Evolutionary conservation across 2,329 filamentous ascomycete species (phyloP).

Genomic region (Fusarium devonianum): DNA sequence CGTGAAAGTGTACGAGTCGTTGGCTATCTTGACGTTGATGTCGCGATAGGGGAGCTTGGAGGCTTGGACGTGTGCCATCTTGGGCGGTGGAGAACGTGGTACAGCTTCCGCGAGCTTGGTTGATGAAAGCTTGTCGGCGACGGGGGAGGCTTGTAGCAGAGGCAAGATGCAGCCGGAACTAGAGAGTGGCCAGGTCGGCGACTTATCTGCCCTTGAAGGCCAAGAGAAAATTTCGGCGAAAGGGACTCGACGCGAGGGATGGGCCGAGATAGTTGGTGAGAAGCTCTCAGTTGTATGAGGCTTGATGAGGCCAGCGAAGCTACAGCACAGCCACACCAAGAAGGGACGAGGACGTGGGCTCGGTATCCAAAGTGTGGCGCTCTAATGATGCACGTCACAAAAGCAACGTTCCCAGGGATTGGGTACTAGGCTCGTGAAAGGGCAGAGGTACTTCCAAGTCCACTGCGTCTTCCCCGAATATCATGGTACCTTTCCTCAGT

Average conservation of each 20-base stretch:
- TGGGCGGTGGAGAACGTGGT: constrained; percentile 17
- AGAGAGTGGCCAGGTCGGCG: constrained; percentile 28
- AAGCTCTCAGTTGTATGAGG: constrained; percentile 28
- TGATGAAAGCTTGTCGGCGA: constrained; percentile 18
- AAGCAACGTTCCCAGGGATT: constrained; percentile 12
- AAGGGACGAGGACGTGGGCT: constrained; percentile 16
- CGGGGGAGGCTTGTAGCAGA: constrained; percentile 2
- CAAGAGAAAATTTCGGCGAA: constrained; percentile 24
- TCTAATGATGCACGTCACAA: constrained; percentile 30
- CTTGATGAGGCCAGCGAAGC: constrained; percentile 43
- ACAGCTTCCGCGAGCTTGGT: constrained; percentile 23
- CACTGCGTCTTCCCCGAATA: neutral
- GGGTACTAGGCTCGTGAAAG: constrained; percentile 17
- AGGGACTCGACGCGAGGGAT: constrained; percentile 37
- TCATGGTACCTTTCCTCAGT: constrained; percentile 2
- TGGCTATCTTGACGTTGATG: constrained; percentile 93
- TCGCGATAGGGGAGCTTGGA: constrained; percentile 79
- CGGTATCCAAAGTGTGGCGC: constrained; percentile 6
- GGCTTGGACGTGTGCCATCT: constrained; percentile 50
- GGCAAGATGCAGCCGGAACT: constrained; percentile 19
- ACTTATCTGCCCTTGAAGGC: constrained; percentile 33
- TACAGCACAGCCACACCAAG: constrained; percentile 39
- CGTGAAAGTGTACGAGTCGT: constrained; percentile 93
- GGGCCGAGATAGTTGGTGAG: constrained; percentile 25
- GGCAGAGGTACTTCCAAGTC: constrained; percentile 10